Conservation (phyloP, 2,329 filamentous ascomycete genomes). For the Cercospora sojina region DNA sequence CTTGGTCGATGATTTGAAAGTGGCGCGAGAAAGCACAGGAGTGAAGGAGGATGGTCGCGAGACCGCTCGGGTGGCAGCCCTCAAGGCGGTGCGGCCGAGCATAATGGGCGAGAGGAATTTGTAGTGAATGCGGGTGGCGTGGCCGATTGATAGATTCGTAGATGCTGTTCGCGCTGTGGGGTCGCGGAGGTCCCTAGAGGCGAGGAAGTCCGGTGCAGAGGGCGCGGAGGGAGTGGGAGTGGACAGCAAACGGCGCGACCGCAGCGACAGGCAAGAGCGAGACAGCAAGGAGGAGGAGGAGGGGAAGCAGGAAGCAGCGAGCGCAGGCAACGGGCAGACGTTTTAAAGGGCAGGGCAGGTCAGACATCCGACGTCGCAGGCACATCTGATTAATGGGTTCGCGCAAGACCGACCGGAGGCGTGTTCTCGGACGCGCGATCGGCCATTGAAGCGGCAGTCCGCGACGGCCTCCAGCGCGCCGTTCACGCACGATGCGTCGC, state of each 20-base stretch:
- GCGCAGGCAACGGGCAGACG: neutral
- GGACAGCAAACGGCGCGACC: neutral
- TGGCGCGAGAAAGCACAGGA: slow-evolving; percentile 25
- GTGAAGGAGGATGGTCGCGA: slow-evolving; percentile 19
- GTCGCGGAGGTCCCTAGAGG: neutral
- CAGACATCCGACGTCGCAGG: neutral
- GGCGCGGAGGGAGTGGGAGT: neutral
- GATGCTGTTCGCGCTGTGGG: neutral
- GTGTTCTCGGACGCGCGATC: neutral
- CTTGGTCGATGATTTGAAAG: slow-evolving; percentile 30
- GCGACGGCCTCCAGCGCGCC: neutral
- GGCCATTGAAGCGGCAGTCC: neutral
- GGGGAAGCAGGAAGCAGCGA: neutral
- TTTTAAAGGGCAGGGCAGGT: neutral
- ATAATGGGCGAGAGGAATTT: slow-evolving; percentile 16
- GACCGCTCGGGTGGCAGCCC: slow-evolving; percentile 21
- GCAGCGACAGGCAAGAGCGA: neutral
- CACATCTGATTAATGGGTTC: neutral
- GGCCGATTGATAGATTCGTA: neutral
- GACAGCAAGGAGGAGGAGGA: neutral
- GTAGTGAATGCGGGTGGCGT: neutral
- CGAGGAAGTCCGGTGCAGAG: neutral
- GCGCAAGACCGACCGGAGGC: neutral
- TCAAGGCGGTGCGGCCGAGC: slow-evolving; percentile 25
- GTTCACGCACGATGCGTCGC: neutral